Base-by-base conservation (phyloP, 1,284 basidiomycete genomes). In the Moesziomyces sp. region DNA sequence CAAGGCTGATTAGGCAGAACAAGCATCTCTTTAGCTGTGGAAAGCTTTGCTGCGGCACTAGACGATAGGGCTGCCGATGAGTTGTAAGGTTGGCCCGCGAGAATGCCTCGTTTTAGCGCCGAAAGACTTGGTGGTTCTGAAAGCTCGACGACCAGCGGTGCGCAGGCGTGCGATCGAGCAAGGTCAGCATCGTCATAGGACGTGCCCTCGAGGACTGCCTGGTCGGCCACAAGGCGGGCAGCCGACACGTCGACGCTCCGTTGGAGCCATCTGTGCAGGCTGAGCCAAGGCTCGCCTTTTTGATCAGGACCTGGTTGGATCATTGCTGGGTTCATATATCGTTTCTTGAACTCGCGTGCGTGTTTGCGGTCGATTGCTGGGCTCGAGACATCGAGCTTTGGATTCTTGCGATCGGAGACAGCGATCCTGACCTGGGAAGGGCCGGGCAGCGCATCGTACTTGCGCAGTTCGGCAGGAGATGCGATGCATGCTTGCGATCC, bases 261-360 rank as follows among this genome's bases (percentile, higher is more conserved):
- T 5, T 58, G n/a, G 18, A 62, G 24, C 2, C 59, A 43, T 16
- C 34, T 49, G 19, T 68, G 45, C n/a, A 68, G 28, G 1, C 56
- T 46, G 10, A 48, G 38, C 59, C 59, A 68, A 0, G 59, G 59
- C 24, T 68, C 44, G 8, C 52, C 55, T 9, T 52, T 48, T 34
- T 62, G 66, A 2, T 34, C 52, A 11, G 55, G 46, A 23, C 56
- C 59, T 0, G 56, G 52, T 5, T 40, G 55, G 9, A 62, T 21
- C 21, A 47, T 44, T 23, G 51, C 14, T 3, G 55, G 42, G 35
- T 68, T 55, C 21, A 62, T 38, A 14, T 26, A 48, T 13, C 45
- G 43, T 2, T 28, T 16, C 16, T 58, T 68, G 34, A 51, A 44
- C 7, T 58, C 52, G 8, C 18, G n/a, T 16, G 47, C 48, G 23